Percentiles rank a stretch among this genome's conserved stretches.
Conservation (phyloP, 1,284 basidiomycete species). For the Testicularia cyperi region DNA sequence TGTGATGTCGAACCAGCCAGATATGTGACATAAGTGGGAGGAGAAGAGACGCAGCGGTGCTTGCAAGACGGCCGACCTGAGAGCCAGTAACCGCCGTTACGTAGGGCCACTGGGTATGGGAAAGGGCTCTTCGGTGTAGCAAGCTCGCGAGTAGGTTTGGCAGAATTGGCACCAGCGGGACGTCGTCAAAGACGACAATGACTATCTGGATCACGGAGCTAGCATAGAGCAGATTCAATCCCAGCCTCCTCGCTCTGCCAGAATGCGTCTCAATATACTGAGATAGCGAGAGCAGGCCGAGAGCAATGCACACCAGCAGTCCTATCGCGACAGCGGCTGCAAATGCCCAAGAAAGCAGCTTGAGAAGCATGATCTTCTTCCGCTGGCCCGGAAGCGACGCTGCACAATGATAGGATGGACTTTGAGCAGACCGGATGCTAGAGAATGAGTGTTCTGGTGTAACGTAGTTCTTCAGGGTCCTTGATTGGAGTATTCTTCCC, state of each 20-base stretch:
- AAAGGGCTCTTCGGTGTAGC: slow-evolving; percentile 12
- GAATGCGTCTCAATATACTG: slow-evolving; percentile 32
- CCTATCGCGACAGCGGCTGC: slow-evolving; percentile 1
- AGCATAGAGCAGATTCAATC: slow-evolving; percentile 8
- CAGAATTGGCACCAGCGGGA: slow-evolving; percentile 16
- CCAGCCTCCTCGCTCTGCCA: slow-evolving; percentile 11
- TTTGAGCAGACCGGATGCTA: slow-evolving; percentile 5
- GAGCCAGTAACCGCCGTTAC: too few species aligned
- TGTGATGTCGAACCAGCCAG: slow-evolving; percentile 24
- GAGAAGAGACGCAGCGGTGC: background rate
- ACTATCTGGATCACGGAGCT: background rate
- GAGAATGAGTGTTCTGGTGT: too few species aligned
- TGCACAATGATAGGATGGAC: background rate
- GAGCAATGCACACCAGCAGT: slow-evolving; percentile 12
- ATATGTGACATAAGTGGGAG: slow-evolving; percentile 20
- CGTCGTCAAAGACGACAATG: slow-evolving; percentile 6
- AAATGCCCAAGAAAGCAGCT: slow-evolving; percentile 8
- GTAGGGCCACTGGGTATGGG: slow-evolving; percentile 13
- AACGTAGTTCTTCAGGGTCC: too few species aligned
- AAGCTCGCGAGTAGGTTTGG: background rate
- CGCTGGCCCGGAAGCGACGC: background rate
- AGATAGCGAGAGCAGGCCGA: slow-evolving; percentile 26
- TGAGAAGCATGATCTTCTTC: slow-evolving; percentile 22
- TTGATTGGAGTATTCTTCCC: too few species aligned
- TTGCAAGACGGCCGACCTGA: too few species aligned